Evolutionary conservation across 306 rosid genomes (phyloP).

Genomic region (Cicer judaicum): DNA sequence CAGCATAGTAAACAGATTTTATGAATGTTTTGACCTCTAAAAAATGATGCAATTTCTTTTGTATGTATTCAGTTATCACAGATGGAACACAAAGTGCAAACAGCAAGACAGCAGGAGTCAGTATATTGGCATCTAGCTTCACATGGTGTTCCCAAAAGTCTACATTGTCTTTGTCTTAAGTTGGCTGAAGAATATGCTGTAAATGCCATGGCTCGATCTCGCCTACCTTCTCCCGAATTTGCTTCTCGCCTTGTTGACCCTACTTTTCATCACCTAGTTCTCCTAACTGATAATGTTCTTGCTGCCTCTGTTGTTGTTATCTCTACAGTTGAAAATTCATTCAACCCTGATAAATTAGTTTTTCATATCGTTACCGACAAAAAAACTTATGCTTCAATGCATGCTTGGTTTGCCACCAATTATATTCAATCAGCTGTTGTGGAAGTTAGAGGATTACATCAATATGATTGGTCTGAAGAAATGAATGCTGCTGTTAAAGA

Average conservation of each 20-base stretch:
- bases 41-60: conserved; percentile 39
- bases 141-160: conserved; percentile 79
- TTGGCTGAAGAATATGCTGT: conserved; percentile 88
- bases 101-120: conserved; percentile 74
- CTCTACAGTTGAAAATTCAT: conserved; percentile 69
- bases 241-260: conserved; percentile 78
- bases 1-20: background rate
- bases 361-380: conserved; percentile 89
- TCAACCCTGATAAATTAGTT: conserved; percentile 71
- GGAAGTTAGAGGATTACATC: conserved; percentile 92
- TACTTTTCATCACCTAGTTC: conserved; percentile 70
- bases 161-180: conserved; percentile 83
- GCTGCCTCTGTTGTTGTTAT: conserved; percentile 91
- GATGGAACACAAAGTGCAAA: conserved; percentile 82
- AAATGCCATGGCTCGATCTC: conserved; percentile 80
- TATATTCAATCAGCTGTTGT: conserved; percentile 66
- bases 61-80: conserved; percentile 60
- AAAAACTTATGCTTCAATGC: conserved; percentile 89
- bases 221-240: conserved; percentile 80
- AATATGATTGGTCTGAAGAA: conserved; percentile 87
- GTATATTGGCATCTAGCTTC: conserved; percentile 92
- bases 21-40: conserved; percentile 17
- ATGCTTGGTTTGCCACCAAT: conserved; percentile 94
- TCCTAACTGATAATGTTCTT: conserved; percentile 82
- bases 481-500: conserved; percentile 75